Evolutionary conservation across 1,284 basidiomycete species (phyloP).

Genomic region (Flammula alnicola): DNA sequence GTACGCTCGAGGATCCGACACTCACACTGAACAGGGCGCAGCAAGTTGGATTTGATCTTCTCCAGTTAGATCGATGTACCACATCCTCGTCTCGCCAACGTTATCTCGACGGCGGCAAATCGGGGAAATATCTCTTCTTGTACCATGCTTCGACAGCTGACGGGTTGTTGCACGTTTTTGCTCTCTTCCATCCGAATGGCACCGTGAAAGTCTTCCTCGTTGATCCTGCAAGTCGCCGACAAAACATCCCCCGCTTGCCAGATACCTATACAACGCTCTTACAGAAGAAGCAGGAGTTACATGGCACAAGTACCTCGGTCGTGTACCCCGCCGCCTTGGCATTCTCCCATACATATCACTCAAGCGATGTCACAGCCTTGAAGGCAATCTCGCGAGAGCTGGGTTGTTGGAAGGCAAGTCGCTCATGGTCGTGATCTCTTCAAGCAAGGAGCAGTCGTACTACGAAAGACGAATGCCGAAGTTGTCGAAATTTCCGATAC

Average conservation of each 20-base stretch:
- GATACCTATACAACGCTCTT: constrained; percentile 72
- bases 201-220: constrained; percentile 86
- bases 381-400: constrained; percentile 92
- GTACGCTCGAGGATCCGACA: constrained; percentile 68
- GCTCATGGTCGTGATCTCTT: constrained; percentile 83
- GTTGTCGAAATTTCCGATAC: constrained; percentile 84
- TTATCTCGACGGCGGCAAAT: constrained; percentile 80
- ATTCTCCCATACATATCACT: constrained; percentile 81
- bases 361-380: constrained; percentile 79
- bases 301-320: constrained; percentile 54
- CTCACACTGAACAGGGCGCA: constrained; percentile 87
- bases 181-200: constrained; percentile 82
- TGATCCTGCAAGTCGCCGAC: constrained; percentile 85
- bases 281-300: constrained; percentile 48
- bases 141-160: constrained; percentile 84
- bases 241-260: constrained; percentile 79
- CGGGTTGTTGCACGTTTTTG: constrained; percentile 87
- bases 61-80: constrained; percentile 74
- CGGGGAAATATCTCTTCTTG: constrained; percentile 88
- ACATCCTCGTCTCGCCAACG: constrained; percentile 63
- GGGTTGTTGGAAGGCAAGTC: constrained; percentile 72
- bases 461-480: constrained; percentile 81
- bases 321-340: constrained; percentile 76
- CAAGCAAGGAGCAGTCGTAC: constrained; percentile 83
- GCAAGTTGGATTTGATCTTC: constrained; percentile 84